Conservation (phyloP, 2,329 filamentous ascomycete species). For the Colletotrichum incanum region DNA sequence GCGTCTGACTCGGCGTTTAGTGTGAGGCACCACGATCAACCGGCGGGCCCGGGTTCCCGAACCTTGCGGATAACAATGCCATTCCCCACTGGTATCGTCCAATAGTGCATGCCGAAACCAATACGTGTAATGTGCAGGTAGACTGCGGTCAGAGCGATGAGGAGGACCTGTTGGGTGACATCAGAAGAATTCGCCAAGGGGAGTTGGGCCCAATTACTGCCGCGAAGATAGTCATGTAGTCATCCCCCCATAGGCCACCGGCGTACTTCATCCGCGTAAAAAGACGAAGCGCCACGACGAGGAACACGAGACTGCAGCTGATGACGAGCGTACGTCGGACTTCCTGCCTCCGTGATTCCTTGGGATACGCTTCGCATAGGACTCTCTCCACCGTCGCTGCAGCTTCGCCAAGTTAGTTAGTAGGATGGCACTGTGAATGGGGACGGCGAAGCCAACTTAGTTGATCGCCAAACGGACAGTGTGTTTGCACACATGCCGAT, state of each 20-base stretch:
- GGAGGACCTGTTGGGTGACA: neutral
- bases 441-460: neutral
- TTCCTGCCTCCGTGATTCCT: conserved; percentile 9
- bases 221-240: conserved; percentile 14
- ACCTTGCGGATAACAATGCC: conserved; percentile 14
- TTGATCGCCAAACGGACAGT: conserved; percentile 14
- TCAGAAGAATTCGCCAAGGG: neutral
- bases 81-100: conserved; percentile 11
- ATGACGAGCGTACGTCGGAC: conserved; percentile 12
- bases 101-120: conserved; percentile 6
- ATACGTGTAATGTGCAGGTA: conserved; percentile 16
- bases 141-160: conserved; percentile 2
- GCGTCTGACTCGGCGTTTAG: conserved; percentile 12
- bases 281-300: conserved; percentile 2
- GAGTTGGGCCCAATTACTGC: neutral
- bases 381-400: conserved; percentile 8
- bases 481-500: conserved; percentile 1
- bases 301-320: conserved; percentile 6
- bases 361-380: conserved; percentile 15
- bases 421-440: neutral
- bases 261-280: conserved; percentile 8
- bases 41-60: neutral
- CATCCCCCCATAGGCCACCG: conserved; percentile 5
- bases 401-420: conserved; percentile 11
- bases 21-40: neutral